Evolutionary conservation across 2,329 filamentous ascomycete genomes (phyloP).

Genomic region (Alternaria longipes): DNA sequence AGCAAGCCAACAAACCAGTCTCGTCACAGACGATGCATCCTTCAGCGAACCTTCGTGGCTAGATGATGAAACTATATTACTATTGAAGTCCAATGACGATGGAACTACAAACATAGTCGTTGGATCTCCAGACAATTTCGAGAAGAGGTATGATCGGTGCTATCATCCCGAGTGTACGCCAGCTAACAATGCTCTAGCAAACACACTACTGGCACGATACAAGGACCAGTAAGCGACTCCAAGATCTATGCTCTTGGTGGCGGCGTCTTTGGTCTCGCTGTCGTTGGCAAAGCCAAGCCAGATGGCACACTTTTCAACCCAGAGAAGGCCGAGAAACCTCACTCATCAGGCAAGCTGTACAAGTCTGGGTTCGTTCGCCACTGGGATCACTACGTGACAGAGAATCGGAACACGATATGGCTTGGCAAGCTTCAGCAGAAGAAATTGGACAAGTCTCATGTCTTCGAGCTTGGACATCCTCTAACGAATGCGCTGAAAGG

Average conservation of each 20-base stretch:
- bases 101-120: slow-evolving; percentile 52
- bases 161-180: neutral
- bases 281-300: slow-evolving; percentile 70
- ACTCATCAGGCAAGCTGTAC: slow-evolving; percentile 75
- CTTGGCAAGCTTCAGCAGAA: slow-evolving; percentile 66
- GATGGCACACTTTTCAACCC: slow-evolving; percentile 75
- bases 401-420: slow-evolving; percentile 76
- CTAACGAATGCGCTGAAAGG: slow-evolving; percentile 72
- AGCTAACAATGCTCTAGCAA: slow-evolving; percentile 35
- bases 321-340: slow-evolving; percentile 66
- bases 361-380: slow-evolving; percentile 79
- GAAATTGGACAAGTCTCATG: slow-evolving; percentile 17
- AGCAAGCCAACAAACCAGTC: slow-evolving; percentile 68
- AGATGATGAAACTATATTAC: slow-evolving; percentile 70
- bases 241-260: slow-evolving; percentile 54
- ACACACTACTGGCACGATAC: slow-evolving; percentile 55
- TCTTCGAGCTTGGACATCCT: slow-evolving; percentile 27
- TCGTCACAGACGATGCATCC: slow-evolving; percentile 70
- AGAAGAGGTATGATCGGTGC: slow-evolving; percentile 36
- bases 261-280: slow-evolving; percentile 55
- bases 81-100: slow-evolving; percentile 56
- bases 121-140: slow-evolving; percentile 44
- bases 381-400: slow-evolving; percentile 79
- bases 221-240: slow-evolving; percentile 59
- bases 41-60: slow-evolving; percentile 82